These are phyloP conservation scores for Amauroascus niger DNA, from an alignment of 2,329 filamentous ascomycete species.

Conservation along the genomic window DNA sequence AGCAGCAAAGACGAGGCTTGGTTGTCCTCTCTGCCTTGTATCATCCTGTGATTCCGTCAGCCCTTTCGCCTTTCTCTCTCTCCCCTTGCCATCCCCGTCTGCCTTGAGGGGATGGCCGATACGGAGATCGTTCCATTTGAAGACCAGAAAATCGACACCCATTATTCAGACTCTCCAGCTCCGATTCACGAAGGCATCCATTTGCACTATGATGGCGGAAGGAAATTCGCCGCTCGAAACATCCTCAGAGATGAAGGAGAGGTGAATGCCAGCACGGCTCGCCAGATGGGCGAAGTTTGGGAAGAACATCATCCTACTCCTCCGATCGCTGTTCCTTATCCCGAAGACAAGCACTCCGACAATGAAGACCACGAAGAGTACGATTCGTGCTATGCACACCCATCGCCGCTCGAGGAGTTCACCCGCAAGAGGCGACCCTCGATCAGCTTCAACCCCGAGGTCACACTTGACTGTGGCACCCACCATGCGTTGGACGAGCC, in stretches of 20 bases:
- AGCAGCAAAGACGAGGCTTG: no score
- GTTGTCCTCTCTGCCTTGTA: no score
- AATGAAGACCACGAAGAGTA: slow-evolving; percentile 9
- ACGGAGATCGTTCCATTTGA: slow-evolving; percentile 11
- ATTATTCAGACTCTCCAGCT: slow-evolving; percentile 7
- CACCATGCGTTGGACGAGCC: slow-evolving; percentile 33
- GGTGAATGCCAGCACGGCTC: not conserved
- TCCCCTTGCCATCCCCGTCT: slow-evolving; percentile 9
- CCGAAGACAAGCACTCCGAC: slow-evolving; percentile 28
- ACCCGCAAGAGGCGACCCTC: slow-evolving; percentile 33
- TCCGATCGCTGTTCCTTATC: slow-evolving; percentile 35
- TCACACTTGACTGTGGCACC: slow-evolving; percentile 33
- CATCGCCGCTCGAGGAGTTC: slow-evolving; percentile 36
- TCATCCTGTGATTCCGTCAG: no score
- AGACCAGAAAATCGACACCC: slow-evolving; percentile 10
- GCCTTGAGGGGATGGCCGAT: slow-evolving; percentile 15
- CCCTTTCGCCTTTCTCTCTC: not conserved
- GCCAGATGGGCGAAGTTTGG: not conserved
- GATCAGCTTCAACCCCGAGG: slow-evolving; percentile 36
- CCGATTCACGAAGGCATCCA: not conserved
- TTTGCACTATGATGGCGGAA: slow-evolving; percentile 5
- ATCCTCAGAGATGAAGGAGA: not conserved
- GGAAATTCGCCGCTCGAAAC: slow-evolving; percentile 2
- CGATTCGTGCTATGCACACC: slow-evolving; percentile 27
- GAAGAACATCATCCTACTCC: slow-evolving; percentile 14